Percentiles rank a stretch among this genome's conserved stretches.
Conservation (phyloP, 164 flowering plant species). For the grape (Vitis vinifera) region DNA sequence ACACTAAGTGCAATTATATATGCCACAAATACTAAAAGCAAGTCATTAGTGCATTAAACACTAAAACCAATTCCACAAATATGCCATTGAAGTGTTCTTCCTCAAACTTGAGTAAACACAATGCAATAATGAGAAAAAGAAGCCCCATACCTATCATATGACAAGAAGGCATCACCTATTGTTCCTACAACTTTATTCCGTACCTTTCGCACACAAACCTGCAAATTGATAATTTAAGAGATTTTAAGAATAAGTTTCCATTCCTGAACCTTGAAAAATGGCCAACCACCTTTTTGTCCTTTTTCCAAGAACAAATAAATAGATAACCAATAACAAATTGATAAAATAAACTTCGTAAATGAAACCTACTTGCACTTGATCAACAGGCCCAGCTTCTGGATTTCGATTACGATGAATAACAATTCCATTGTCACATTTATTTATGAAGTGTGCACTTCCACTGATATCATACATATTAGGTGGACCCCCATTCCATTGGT, state of each 20-base stretch:
- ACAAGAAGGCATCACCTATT: constrained; percentile 76
- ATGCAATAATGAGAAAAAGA: background rate
- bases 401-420: constrained; percentile 95
- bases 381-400: constrained; percentile 69
- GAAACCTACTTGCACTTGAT: constrained; percentile 70
- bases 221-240: constrained; percentile 13
- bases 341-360: background rate
- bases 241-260: no score
- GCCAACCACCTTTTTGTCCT: no score
- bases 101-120: no score
- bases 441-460: constrained; percentile 99
- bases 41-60: no score
- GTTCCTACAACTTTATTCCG: constrained; percentile 86
- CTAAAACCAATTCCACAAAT: no score
- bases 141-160: constrained; percentile 64
- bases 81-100: no score
- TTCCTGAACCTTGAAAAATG: no score
- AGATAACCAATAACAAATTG: no score
- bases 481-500: constrained; percentile 79
- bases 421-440: constrained; percentile 98
- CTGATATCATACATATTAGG: constrained; percentile 97
- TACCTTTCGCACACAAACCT: constrained; percentile 92
- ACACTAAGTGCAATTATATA: no score
- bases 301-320: no score
- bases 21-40: no score